Evolutionary conservation across 2,329 filamentous ascomycete species (phyloP).

Genomic region (Cryphonectria naterciae): DNA sequence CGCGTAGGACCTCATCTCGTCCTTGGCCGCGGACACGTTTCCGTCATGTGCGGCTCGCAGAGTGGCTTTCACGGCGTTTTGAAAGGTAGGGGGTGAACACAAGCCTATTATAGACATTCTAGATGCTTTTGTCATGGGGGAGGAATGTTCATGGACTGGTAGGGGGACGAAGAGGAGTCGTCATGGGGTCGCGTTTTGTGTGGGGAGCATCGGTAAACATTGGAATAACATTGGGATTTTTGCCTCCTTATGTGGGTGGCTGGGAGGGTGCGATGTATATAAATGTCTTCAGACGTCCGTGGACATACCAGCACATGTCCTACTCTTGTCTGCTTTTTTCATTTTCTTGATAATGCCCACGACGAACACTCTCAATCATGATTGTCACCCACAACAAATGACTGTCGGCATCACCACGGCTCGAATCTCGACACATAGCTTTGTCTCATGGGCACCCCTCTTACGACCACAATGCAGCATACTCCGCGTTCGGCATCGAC

Average conservation of each 20-base stretch:
- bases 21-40: neutral
- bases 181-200: neutral
- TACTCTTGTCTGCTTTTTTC: neutral
- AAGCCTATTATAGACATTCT: neutral
- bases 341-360: neutral
- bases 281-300: neutral
- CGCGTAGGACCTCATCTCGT: constrained; percentile 11
- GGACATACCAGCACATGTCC: neutral
- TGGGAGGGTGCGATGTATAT: neutral
- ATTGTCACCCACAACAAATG: neutral
- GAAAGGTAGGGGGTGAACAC: neutral
- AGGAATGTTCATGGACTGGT: neutral
- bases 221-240: constrained; percentile 6
- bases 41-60: neutral
- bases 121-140: neutral
- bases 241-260: neutral
- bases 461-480: neutral
- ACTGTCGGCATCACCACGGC: neutral
- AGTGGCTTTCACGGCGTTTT: neutral
- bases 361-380: neutral
- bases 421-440: neutral
- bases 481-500: neutral
- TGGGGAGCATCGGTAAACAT: constrained; percentile 7
- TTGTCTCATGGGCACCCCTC: neutral
- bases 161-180: neutral